A percentile compares a stretch with the other conserved stretches of the same genome.
These are phyloP conservation scores for Penicillium sp. DNA, from an alignment of 2,329 filamentous ascomycete species.

Conservation along the genomic window DNA sequence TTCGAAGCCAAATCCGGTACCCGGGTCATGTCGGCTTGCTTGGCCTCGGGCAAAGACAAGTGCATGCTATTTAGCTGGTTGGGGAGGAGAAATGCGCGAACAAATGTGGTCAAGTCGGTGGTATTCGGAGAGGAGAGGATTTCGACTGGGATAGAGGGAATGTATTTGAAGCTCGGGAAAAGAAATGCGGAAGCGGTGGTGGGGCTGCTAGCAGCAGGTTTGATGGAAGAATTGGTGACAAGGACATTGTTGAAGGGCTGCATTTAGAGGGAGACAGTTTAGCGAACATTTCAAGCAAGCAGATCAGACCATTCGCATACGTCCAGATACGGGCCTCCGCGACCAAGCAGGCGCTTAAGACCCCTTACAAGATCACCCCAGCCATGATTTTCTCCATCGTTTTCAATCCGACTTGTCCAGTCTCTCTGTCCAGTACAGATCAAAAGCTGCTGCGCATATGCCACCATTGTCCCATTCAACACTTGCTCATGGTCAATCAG, in stretches of 20 bases:
- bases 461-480: conserved; percentile 74
- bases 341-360: conserved; percentile 66
- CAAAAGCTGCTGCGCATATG: conserved; percentile 79
- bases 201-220: conserved; percentile 45
- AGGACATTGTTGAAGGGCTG: conserved; percentile 83
- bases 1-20: conserved; percentile 48
- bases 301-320: conserved; percentile 34
- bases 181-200: conserved; percentile 64
- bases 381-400: conserved; percentile 61
- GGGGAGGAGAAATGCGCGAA: conserved; percentile 43
- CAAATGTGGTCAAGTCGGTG: conserved; percentile 46
- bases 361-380: conserved; percentile 59
- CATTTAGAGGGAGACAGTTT: neutral
- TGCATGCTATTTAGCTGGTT: conserved; percentile 34
- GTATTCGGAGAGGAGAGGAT: conserved; percentile 44
- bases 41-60: conserved; percentile 28
- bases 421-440: conserved; percentile 77
- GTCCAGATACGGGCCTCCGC: conserved; percentile 66
- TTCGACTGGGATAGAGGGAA: conserved; percentile 68
- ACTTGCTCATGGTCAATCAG: conserved; percentile 71
- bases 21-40: conserved; percentile 42
- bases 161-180: conserved; percentile 79
- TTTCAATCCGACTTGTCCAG: conserved; percentile 82
- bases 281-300: neutral
- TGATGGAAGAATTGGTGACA: conserved; percentile 74